Conservation (phyloP, 768 basidiomycete genomes). For the Cystobasidium tubakii region DNA sequence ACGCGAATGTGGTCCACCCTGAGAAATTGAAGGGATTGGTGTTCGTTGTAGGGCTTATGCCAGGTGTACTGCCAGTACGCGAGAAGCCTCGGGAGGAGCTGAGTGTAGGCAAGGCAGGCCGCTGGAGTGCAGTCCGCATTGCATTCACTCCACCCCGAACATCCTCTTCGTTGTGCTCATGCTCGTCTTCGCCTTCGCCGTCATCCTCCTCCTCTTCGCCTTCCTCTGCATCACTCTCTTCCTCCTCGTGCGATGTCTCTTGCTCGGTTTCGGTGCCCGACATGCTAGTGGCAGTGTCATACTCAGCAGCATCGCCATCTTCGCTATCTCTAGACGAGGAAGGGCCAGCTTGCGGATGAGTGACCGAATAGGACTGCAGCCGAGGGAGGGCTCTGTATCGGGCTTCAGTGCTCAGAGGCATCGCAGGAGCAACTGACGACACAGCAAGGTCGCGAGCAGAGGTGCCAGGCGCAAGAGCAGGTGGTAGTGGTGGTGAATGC, state of each 20-base stretch:
- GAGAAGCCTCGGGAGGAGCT: conserved; percentile 26
- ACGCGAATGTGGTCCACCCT: conserved; percentile 41
- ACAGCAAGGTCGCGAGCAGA: neutral
- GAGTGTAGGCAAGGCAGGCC: neutral
- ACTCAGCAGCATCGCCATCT: neutral
- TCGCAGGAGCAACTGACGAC: neutral
- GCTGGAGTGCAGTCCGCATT: conserved; percentile 31
- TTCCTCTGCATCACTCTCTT: conserved; percentile 24
- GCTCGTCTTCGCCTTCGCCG: conserved; percentile 36
- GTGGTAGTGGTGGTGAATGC: neutral
- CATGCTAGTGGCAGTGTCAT: conserved; percentile 49
- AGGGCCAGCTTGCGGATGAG: neutral
- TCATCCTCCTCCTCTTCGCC: conserved; percentile 35
- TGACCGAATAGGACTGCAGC: conserved; percentile 25
- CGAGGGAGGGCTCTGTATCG: conserved; percentile 17
- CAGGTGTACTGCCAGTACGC: conserved; percentile 10
- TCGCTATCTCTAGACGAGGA: neutral
- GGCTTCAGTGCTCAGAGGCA: conserved; percentile 15
- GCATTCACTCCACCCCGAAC: conserved; percentile 15
- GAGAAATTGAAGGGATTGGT: conserved; percentile 28
- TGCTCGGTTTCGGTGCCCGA: conserved; percentile 45
- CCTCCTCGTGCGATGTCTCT: conserved; percentile 29
- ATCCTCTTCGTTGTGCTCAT: conserved; percentile 35
- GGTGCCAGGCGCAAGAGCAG: neutral
- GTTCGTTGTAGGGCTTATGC: neutral